Evolutionary conservation across 257 asterid species (phyloP).

Genomic region (Nicotiana obtusifolia): DNA sequence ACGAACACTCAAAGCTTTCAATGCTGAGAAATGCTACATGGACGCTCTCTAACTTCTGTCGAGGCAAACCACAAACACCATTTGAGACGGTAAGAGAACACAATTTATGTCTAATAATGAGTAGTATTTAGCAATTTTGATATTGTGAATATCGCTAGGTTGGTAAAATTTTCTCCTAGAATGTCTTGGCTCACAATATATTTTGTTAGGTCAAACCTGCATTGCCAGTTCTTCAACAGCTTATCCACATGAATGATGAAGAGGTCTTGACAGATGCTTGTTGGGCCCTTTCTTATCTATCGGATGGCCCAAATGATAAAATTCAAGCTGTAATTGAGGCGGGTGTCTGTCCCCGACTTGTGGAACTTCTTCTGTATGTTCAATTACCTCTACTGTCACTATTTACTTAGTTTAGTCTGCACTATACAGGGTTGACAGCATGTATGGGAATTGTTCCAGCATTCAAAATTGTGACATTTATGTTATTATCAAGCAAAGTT

Average conservation of each 20-base stretch:
- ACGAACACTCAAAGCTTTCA: constrained; percentile 37
- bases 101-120: neutral
- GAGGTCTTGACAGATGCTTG: neutral
- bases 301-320: too few relatives aligned
- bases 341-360: constrained; percentile 53
- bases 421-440: too few relatives aligned
- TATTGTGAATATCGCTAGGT: too few relatives aligned
- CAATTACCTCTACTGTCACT: neutral
- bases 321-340: too few relatives aligned
- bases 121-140: neutral
- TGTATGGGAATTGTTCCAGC: too few relatives aligned
- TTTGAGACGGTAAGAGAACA: constrained; percentile 32
- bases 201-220: constrained; percentile 45
- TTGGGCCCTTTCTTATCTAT: too few relatives aligned
- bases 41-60: constrained; percentile 45
- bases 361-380: constrained; percentile 49
- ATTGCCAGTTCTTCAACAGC: constrained; percentile 46
- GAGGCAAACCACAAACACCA: constrained; percentile 46
- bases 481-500: too few relatives aligned
- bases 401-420: too few relatives aligned
- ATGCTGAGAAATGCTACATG: constrained; percentile 50
- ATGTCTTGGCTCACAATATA: too few relatives aligned
- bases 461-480: too few relatives aligned
- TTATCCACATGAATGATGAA: constrained; percentile 46
- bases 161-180: too few relatives aligned